These are phyloP conservation scores for Penicillium sp. DNA, from an alignment of 2,329 filamentous ascomycete genomes.

Conservation along the genomic window DNA sequence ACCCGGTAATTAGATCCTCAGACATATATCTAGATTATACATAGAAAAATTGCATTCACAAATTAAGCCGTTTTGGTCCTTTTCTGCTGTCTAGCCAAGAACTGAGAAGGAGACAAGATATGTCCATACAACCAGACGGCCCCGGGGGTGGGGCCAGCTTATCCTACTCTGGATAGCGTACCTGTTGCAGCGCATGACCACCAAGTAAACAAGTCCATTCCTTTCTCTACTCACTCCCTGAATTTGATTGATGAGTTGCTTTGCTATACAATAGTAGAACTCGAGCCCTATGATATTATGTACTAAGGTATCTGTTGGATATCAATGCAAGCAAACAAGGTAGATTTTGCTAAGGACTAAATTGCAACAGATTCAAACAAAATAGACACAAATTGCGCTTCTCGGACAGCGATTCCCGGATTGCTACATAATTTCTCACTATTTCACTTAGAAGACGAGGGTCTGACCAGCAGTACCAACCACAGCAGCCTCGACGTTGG, in stretches of 20 bases:
- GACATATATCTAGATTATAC: not conserved
- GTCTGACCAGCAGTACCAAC: constrained; percentile 35
- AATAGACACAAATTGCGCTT: not conserved
- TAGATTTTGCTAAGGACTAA: not conserved
- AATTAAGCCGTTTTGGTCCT: no score
- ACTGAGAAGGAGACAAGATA: no score
- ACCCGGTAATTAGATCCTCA: not conserved
- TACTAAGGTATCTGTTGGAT: not conserved
- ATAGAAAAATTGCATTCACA: no score
- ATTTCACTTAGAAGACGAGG: constrained; percentile 26
- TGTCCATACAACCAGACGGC: no score
- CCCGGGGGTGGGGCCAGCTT: no score
- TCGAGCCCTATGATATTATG: not conserved
- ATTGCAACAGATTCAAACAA: no score
- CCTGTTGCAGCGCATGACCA: no score
- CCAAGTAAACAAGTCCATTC: no score
- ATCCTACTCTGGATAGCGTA: no score
- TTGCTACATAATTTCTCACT: not conserved
- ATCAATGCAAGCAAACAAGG: not conserved
- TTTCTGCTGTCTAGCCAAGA: no score
- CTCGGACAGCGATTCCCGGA: not conserved
- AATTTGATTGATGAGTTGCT: no score
- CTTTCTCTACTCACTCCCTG: no score
- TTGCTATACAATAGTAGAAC: not conserved
- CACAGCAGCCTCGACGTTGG: constrained; percentile 47